Evolutionary conservation across 768 basidiomycete species (phyloP), one percentile per base, ranked within the genome.

Genomic region (Leccinellum rugosiceps): DNA sequence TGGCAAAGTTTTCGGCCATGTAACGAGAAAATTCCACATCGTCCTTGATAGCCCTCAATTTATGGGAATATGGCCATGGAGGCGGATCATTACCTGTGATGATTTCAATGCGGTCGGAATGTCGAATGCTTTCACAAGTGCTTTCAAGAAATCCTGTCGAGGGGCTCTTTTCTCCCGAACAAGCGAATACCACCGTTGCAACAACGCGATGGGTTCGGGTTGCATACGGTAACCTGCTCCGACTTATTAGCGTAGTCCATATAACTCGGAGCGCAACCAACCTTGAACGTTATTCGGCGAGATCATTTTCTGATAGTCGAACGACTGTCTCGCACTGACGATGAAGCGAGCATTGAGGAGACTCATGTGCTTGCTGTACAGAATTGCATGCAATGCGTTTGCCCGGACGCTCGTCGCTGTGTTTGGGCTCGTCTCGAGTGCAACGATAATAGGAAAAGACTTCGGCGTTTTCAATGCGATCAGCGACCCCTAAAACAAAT

Each of bases 1-100:
- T 77, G 1, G 94, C 82, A 57, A 98, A 88, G 66, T 98, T 98
- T 69, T 98, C 97, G 0, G 92, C 88, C 84, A 98, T 90, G 74
- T 94, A 99, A 54, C 94, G 87, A 4, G 81, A 81, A 68, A 98
- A 93, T 50, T 88, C 84, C 53, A 95, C 79, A 65, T 97, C 91
- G 59, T 89, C 83, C 88, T 94, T 61, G 26, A 34, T 14, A 30
- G 30, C 21, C 45, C 14, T 58, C 15, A 50, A 28, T 52, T 19
- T 3, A 19, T 17, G 19, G 35, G 4, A 6, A 19, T 14, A 5
- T 17, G 25, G 6, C 25, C 13, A 21, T 5, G 26, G 14, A 4
- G 6, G 17, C 5, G 15, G 14, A 60, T 71, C 28, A 26, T 49
- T 54, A 86, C 88, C 76, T 87, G 87, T 0, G 84, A 75, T 11